phyloP scores from a whole-genome alignment of 352 stramenopile genomes.

The Phytopythium oedochilum region DNA sequence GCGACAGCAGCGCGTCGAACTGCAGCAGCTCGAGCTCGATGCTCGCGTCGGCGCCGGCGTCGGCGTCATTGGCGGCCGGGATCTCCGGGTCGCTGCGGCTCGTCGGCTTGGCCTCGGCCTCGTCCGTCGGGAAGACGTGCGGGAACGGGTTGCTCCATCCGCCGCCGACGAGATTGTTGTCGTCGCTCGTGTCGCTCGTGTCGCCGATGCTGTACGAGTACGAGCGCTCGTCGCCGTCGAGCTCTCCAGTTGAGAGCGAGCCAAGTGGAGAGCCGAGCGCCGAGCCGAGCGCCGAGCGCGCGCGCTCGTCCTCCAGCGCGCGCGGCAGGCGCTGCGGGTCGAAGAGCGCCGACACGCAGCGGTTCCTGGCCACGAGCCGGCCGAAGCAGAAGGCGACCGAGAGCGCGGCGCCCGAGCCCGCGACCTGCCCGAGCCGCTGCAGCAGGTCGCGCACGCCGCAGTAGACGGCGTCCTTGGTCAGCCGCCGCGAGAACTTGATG shows the following conservation, averaged over 20 bases:
- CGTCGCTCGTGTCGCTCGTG: slow-evolving; percentile 21
- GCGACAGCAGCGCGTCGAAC: slow-evolving; percentile 41
- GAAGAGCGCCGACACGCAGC: slow-evolving; percentile 63
- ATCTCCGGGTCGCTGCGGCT: slow-evolving; percentile 51
- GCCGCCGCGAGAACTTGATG: slow-evolving; percentile 71
- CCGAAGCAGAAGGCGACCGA: slow-evolving; percentile 69
- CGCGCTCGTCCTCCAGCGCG: slow-evolving; percentile 48
- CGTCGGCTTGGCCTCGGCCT: slow-evolving; percentile 34
- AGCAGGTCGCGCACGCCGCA: slow-evolving; percentile 62
- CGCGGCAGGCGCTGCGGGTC: slow-evolving; percentile 58
- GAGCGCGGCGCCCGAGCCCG: slow-evolving; percentile 39
- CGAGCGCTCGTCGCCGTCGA: slow-evolving; percentile 27
- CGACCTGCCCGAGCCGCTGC: slow-evolving; percentile 68
- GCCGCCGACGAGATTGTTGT: slow-evolving; percentile 9
- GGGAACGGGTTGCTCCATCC: slow-evolving; percentile 7
- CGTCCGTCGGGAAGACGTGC: slow-evolving; percentile 29
- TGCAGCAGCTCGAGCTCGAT: slow-evolving; percentile 54
- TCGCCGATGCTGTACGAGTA: slow-evolving; percentile 4
- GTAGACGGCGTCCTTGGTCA: slow-evolving; percentile 76
- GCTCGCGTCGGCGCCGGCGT: slow-evolving; percentile 16
- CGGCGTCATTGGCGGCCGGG: slow-evolving; percentile 14
- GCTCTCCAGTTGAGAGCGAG: slow-evolving; percentile 28
- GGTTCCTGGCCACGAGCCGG: slow-evolving; percentile 73
- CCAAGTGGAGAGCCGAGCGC: too few species aligned
- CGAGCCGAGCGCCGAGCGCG: slow-evolving; percentile 49